Evolutionary conservation across 129 eudicot species (phyloP), one percentile per base, ranked within the genome.

Genomic region (Tagetes erecta): DNA sequence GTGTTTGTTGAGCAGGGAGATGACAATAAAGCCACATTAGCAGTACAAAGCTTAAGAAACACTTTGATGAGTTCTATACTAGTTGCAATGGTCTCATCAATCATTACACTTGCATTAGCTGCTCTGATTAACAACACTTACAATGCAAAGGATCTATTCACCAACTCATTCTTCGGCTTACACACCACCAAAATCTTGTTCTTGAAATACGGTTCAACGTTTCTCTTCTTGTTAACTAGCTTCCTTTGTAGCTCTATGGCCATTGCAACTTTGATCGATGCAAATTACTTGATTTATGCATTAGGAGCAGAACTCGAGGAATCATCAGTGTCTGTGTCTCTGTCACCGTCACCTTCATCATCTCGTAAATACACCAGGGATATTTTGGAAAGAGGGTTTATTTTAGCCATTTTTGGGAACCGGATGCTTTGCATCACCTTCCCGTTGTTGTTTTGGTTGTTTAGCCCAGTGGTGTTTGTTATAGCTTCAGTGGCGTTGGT

Each of bases 171-270:
- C 34, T 86, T 90, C 33, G 96, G 92, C 49, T 80, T 87, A 1
- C 92, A 88, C 65, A 56, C 92, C 0, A 82, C 79, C 33, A 82
- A 82, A 77, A 78, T 90, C 67, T 71, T 83, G 14, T 78, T 85
- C 53, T 80, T 93, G 3, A 93, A 90, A 70, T 93, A 78, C 55
- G 97, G 96, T 7, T 77, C 89, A 0, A 77, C 92, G 6, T 82
- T 87, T n/a, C 76, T 88, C 47, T 85, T 90, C 60, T 79, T 88
- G 77, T 77, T 85, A 73, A 73, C 78, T 4, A 93, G 97, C 81
- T 90, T 90, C 71, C 67, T 90, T n/a, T 90, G 95, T 57, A 93
- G 97, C 89, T 86, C 98, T 11, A 56, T 90, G 80, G 98, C 96
- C 4, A 64, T 90, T 39, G 89, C 85, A 45, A 77, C 37, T 70